phyloP scores from a whole-genome alignment of 768 basidiomycete species.

The Peribolospora baueri region DNA sequence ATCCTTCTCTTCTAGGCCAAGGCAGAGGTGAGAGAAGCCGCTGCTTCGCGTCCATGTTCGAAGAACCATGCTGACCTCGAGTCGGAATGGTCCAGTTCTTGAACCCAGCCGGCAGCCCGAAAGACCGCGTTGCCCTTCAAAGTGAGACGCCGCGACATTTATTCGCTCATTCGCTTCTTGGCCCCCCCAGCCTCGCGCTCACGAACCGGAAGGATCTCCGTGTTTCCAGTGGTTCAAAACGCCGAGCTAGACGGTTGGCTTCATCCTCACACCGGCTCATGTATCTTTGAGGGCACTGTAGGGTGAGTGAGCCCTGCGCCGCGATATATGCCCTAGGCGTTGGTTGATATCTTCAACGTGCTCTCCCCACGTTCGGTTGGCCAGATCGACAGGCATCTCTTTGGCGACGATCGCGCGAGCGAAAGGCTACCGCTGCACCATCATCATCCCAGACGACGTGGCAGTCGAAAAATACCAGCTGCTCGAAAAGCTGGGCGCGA shows the following conservation, averaged over 20 bases:
- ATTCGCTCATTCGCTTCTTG: neutral
- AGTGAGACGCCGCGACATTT: constrained; percentile 28
- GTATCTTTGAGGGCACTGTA: constrained; percentile 92
- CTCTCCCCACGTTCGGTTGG: too few relatives aligned
- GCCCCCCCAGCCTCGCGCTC: too few relatives aligned
- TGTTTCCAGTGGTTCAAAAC: constrained; percentile 62
- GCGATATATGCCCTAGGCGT: too few relatives aligned
- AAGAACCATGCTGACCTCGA: neutral
- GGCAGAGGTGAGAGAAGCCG: constrained; percentile 39
- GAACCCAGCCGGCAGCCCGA: constrained; percentile 93
- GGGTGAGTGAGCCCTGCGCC: constrained; percentile 16
- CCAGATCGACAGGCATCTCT: constrained; percentile 71
- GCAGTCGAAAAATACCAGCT: constrained; percentile 76
- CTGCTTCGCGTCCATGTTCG: constrained; percentile 1
- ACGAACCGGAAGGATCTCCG: neutral
- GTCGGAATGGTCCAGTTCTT: constrained; percentile 35
- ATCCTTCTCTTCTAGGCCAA: constrained; percentile 32
- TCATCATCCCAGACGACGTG: constrained; percentile 65
- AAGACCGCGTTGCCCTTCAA: constrained; percentile 83
- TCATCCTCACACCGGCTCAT: constrained; percentile 61
- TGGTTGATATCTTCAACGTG: neutral
- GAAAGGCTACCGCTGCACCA: constrained; percentile 17
- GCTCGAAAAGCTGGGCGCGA: constrained; percentile 55
- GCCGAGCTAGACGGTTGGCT: constrained; percentile 64
- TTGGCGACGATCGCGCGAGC: constrained; percentile 59